Conservation (phyloP, 352 stramenopile species). For the Phytophthora europaea region DNA sequence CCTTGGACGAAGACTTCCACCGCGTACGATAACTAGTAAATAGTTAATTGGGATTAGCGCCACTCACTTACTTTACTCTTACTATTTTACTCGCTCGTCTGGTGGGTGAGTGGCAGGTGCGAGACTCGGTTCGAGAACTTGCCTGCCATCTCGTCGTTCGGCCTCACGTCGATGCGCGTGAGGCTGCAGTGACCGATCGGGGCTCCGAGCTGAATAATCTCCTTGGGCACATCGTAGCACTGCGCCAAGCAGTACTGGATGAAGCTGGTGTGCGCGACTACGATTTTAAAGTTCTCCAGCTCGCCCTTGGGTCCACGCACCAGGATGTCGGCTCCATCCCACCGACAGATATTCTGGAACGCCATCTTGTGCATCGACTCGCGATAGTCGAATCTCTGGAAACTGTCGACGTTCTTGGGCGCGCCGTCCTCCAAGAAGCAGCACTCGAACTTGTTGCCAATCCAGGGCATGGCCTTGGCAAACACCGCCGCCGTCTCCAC, state of each 20-base stretch:
- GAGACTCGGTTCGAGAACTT: constrained; percentile 73
- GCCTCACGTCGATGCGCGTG: constrained; percentile 71
- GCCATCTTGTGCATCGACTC: constrained; percentile 84
- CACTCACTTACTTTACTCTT: constrained; percentile 13
- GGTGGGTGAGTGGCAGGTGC: constrained; percentile 77
- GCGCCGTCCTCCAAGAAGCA: constrained; percentile 83
- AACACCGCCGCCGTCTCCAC: constrained; percentile 77
- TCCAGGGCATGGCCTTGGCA: constrained; percentile 71
- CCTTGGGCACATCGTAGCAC: constrained; percentile 73
- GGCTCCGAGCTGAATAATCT: constrained; percentile 81
- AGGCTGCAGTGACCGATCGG: constrained; percentile 82
- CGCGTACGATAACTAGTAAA: constrained; percentile 5
- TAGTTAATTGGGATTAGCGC: constrained; percentile 24
- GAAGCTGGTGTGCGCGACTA: constrained; percentile 85
- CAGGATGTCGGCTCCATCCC: constrained; percentile 47
- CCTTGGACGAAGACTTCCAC: neutral
- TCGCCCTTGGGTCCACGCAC: constrained; percentile 33
- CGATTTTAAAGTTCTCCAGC: constrained; percentile 70
- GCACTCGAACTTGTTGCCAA: constrained; percentile 67
- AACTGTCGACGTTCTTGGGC: constrained; percentile 60
- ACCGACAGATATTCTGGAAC: constrained; percentile 76
- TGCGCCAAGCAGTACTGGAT: constrained; percentile 79
- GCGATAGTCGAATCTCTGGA: constrained; percentile 74
- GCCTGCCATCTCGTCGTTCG: constrained; percentile 57
- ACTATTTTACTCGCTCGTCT: constrained; percentile 73